Conservation (phyloP, 495 filamentous ascomycete species). For the Aspergillus indologenus region DNA sequence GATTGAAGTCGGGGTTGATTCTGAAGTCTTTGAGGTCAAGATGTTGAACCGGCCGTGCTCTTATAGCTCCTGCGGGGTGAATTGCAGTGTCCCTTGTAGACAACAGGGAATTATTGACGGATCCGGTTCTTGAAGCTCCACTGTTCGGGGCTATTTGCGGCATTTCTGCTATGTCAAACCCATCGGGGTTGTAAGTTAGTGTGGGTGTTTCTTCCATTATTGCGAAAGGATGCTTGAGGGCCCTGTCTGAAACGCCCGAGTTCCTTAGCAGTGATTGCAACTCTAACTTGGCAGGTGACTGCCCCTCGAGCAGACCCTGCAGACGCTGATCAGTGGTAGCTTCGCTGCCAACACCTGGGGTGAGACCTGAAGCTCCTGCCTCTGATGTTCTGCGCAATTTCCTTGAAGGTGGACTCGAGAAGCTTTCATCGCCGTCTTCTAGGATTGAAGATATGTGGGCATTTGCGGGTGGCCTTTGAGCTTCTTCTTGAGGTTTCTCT, state of each 20-base stretch:
- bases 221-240: not conserved
- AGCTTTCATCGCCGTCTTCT: slow-evolving; percentile 42
- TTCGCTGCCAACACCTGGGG: slow-evolving; percentile 1
- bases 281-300: slow-evolving; percentile 28
- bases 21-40: slow-evolving; percentile 72
- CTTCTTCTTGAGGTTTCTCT: slow-evolving; percentile 14
- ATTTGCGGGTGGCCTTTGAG: slow-evolving; percentile 12
- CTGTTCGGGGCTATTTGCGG: not conserved
- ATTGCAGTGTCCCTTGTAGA: not conserved
- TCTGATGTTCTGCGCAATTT: not conserved
- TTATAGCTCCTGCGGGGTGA: slow-evolving; percentile 40
- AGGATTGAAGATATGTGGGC: slow-evolving; percentile 30
- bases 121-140: not conserved
- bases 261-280: slow-evolving; percentile 8
- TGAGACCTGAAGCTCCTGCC: not conserved
- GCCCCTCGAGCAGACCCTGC: slow-evolving; percentile 35
- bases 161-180: not conserved
- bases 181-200: not conserved
- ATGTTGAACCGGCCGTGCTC: slow-evolving; percentile 49
- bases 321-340: slow-evolving; percentile 28
- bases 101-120: not conserved
- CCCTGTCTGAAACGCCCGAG: not conserved
- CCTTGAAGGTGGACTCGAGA: not conserved
- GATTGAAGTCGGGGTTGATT: slow-evolving; percentile 71
- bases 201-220: not conserved